Evolutionary conservation across 805 yeast species (phyloP).

Genomic region (Saccharomyces eubayanus): DNA sequence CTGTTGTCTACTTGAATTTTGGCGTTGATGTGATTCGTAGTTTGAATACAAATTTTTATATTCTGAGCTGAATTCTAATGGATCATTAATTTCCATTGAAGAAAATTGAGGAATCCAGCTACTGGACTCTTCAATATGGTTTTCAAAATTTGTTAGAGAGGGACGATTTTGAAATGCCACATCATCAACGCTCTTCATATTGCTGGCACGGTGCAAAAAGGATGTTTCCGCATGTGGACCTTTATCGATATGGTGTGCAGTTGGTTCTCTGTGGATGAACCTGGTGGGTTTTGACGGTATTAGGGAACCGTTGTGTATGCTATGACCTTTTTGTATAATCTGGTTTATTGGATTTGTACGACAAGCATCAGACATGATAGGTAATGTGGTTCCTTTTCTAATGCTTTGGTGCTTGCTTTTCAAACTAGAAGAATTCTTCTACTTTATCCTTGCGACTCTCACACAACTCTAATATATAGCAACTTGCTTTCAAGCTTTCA

Average conservation of each 20-base stretch:
- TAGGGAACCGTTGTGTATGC: background rate
- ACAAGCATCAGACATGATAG: constrained; percentile 7
- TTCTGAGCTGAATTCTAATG: constrained; percentile 23
- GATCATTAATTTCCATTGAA: constrained; percentile 23
- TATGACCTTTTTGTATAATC: constrained; percentile 4
- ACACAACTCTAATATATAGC: background rate
- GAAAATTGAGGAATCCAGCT: constrained; percentile 23
- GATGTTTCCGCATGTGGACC: background rate
- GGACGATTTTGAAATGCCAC: background rate
- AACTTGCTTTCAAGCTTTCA: background rate
- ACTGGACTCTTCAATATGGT: constrained; percentile 1
- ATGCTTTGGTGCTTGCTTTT: background rate
- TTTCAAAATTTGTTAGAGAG: background rate
- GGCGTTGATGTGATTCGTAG: constrained; percentile 12
- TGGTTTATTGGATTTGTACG: constrained; percentile 18
- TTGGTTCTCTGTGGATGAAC: background rate
- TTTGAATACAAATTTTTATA: constrained; percentile 22
- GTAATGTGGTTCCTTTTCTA: background rate
- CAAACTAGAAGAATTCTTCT: background rate
- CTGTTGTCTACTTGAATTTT: background rate
- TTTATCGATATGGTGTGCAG: background rate
- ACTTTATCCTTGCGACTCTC: background rate
- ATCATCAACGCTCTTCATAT: background rate
- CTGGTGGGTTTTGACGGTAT: background rate
- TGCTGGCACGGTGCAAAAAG: background rate